Evolutionary conservation across 495 filamentous ascomycete genomes (phyloP).

Genomic region (Penicillium mononematosum): DNA sequence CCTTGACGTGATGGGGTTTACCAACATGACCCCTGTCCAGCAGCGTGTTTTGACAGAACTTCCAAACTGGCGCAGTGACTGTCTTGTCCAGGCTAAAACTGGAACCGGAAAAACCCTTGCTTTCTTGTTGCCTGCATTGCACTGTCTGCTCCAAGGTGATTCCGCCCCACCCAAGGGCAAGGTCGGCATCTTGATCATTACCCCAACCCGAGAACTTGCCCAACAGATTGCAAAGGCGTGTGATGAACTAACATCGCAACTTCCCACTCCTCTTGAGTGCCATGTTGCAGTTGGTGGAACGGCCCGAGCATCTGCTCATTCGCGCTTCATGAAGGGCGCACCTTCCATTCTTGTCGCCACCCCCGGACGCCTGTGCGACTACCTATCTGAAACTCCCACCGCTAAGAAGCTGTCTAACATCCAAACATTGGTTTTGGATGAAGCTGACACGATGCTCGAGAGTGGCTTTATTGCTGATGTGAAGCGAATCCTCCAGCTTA

Average conservation of each 20-base stretch:
- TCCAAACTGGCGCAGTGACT: constrained; percentile 51
- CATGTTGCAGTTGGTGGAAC: constrained; percentile 57
- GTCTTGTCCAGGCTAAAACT: constrained; percentile 76
- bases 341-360: constrained; percentile 61
- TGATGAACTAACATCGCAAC: constrained; percentile 47
- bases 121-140: constrained; percentile 72
- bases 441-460: constrained; percentile 68
- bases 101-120: constrained; percentile 83
- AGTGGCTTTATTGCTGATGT: constrained; percentile 57
- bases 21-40: constrained; percentile 57
- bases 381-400: constrained; percentile 48
- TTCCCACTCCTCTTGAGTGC: constrained; percentile 42
- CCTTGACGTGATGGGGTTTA: constrained; percentile 45
- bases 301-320: constrained; percentile 42
- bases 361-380: constrained; percentile 62
- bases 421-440: constrained; percentile 62
- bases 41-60: constrained; percentile 52
- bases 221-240: constrained; percentile 65
- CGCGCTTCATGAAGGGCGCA: constrained; percentile 47
- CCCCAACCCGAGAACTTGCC: constrained; percentile 65
- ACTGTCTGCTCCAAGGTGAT: constrained; percentile 54
- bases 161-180: constrained; percentile 37
- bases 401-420: constrained; percentile 47
- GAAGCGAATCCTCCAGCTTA: constrained; percentile 54
- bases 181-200: constrained; percentile 62